These are phyloP conservation scores for Lepidopterella palustris DNA, from an alignment of 495 filamentous ascomycete species.

Conservation along the genomic window DNA sequence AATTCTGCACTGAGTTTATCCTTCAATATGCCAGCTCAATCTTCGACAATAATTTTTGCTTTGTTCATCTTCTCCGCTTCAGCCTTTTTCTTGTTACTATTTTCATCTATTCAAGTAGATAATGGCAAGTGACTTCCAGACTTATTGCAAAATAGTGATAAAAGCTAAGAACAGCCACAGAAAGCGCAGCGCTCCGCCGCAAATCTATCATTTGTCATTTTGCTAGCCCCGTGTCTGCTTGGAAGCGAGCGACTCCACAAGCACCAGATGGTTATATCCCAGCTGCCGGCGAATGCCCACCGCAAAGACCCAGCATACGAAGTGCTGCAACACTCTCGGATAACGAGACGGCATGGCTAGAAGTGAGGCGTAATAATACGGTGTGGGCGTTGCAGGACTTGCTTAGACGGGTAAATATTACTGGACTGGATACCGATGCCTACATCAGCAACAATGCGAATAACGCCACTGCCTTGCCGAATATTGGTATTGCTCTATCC, in stretches of 20 bases:
- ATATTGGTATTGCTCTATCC: conserved; percentile 57
- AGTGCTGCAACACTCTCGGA: conserved; percentile 53
- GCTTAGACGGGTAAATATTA: conserved; percentile 65
- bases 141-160: too few species aligned
- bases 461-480: conserved; percentile 55
- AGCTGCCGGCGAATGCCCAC: conserved; percentile 33
- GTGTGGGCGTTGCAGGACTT: conserved; percentile 65
- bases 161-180: too few species aligned
- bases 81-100: too few species aligned
- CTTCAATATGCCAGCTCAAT: too few species aligned
- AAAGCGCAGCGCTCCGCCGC: too few species aligned
- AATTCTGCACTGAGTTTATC: too few species aligned
- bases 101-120: too few species aligned
- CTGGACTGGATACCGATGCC: conserved; percentile 62
- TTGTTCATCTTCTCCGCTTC: too few species aligned
- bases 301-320: conserved; percentile 47
- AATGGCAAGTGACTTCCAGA: too few species aligned
- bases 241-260: conserved; percentile 29
- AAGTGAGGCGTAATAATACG: conserved; percentile 50
- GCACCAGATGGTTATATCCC: conserved; percentile 39
- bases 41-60: too few species aligned
- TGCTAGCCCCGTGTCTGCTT: too few species aligned
- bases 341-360: conserved; percentile 65
- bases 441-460: conserved; percentile 58
- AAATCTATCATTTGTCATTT: too few species aligned